These are phyloP conservation scores for Eimeria praecox DNA, from an alignment of 169 alveolate genomes.

Conservation along the genomic window DNA sequence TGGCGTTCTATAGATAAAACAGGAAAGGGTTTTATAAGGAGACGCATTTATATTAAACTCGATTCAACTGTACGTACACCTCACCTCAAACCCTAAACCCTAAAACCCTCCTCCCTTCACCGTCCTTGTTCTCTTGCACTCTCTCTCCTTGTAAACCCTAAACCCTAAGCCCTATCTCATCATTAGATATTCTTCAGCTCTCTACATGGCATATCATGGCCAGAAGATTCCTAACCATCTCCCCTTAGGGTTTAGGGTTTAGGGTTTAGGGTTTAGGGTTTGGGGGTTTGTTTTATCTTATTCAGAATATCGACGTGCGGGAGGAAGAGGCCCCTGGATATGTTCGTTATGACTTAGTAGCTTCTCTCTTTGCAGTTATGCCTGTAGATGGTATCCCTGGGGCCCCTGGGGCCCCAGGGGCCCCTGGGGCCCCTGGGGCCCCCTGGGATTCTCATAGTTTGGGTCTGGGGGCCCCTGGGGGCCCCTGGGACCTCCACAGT, in stretches of 20 bases:
- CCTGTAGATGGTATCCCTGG: slow-evolving; percentile 33
- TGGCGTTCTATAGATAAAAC: slow-evolving; percentile 45
- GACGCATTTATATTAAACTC: not conserved
- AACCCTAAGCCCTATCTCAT: not conserved
- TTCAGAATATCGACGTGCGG: slow-evolving; percentile 35
- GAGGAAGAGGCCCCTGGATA: slow-evolving; percentile 32
- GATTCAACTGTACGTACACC: not conserved
- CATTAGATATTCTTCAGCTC: not conserved
- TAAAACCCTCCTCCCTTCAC: not conserved
- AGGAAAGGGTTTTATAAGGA: slow-evolving; percentile 31
- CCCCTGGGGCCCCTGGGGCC: slow-evolving; percentile 15
- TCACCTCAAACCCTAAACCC: slow-evolving; percentile 14
- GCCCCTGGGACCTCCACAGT: too few species aligned
- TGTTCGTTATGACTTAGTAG: slow-evolving; percentile 43
- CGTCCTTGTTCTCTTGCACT: too few species aligned
- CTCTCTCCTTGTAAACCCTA: not conserved
- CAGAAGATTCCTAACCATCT: not conserved
- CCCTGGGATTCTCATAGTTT: too few species aligned
- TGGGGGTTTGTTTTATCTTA: not conserved
- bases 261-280: slow-evolving; percentile 38
- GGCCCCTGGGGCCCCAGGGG: not conserved
- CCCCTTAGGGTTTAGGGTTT: slow-evolving; percentile 9
- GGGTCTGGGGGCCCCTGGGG: not conserved
- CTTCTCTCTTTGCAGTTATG: slow-evolving; percentile 39
- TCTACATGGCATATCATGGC: not conserved